Percentiles rank a stretch among this genome's conserved stretches.
phyloP scores from a whole-genome alignment of 2,329 filamentous ascomycete species.

The Parastagonospora avenae region DNA sequence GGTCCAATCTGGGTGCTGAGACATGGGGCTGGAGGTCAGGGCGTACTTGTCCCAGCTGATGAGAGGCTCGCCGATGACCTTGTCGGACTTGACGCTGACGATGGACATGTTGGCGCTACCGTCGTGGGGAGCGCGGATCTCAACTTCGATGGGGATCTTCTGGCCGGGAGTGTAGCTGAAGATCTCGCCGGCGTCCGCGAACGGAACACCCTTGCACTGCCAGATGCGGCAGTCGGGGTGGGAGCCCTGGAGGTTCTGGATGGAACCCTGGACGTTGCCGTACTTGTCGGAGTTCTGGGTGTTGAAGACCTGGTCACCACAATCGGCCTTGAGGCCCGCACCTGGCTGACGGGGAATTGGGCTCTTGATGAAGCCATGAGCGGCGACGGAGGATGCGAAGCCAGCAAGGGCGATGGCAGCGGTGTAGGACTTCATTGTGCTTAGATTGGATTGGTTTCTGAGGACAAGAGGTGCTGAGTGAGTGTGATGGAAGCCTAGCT shows the following conservation, averaged over 20 bases:
- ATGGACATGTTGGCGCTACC: conserved; percentile 65
- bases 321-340: conserved; percentile 57
- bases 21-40: conserved; percentile 51
- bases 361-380: conserved; percentile 59
- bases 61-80: conserved; percentile 58
- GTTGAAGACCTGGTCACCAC: conserved; percentile 60
- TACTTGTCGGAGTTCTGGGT: conserved; percentile 60
- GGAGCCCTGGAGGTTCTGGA: conserved; percentile 52
- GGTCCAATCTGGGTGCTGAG: conserved; percentile 50
- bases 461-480: conserved; percentile 18
- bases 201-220: conserved; percentile 65
- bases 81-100: conserved; percentile 59
- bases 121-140: conserved; percentile 59
- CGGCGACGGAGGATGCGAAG: conserved; percentile 54
- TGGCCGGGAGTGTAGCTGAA: conserved; percentile 59
- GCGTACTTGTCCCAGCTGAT: conserved; percentile 63
- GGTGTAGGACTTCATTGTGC: conserved; percentile 52
- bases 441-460: conserved; percentile 16
- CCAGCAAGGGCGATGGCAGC: conserved; percentile 50
- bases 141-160: conserved; percentile 52
- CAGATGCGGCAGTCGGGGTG: conserved; percentile 61
- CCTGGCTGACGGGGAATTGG: conserved; percentile 59
- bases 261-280: conserved; percentile 62
- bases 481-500: conserved; percentile 40
- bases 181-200: conserved; percentile 57